A percentile compares a stretch with the other conserved stretches of the same genome.
Conservation (phyloP, 2,329 filamentous ascomycete genomes). For the Metarhizium guizhouense region DNA sequence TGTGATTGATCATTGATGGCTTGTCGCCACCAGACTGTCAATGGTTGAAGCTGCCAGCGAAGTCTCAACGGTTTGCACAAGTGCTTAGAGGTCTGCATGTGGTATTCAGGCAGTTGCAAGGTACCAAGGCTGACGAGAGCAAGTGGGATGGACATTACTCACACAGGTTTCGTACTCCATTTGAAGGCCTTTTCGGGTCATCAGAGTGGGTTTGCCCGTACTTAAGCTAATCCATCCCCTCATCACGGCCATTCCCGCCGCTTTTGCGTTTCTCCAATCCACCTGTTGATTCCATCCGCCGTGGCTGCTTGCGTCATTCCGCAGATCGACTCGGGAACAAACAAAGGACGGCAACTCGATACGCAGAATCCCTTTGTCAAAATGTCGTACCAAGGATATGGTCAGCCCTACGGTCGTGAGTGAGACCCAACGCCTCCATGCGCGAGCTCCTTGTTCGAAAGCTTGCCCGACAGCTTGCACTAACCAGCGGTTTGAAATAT, state of each 20-base stretch:
- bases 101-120: too few relatives aligned
- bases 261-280: background rate
- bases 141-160: background rate
- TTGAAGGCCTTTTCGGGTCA: too few relatives aligned
- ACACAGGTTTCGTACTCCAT: background rate
- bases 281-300: background rate
- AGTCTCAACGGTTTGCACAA: too few relatives aligned
- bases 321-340: background rate
- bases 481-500: background rate
- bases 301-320: background rate
- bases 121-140: background rate
- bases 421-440: slow-evolving; percentile 6
- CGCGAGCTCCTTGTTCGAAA: too few relatives aligned
- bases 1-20: too few relatives aligned
- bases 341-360: background rate
- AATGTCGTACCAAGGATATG: slow-evolving; percentile 27
- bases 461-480: background rate
- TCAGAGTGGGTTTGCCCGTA: background rate
- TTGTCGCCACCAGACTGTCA: too few relatives aligned
- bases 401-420: slow-evolving; percentile 26
- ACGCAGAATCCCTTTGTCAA: background rate
- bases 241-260: background rate
- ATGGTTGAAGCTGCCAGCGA: too few relatives aligned
- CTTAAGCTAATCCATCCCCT: background rate
- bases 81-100: too few relatives aligned